A percentile compares a stretch with the other conserved stretches of the same genome.
phyloP scores from a whole-genome alignment of 1,284 basidiomycete species.

The Cutaneotrichosporon mucoides region DNA sequence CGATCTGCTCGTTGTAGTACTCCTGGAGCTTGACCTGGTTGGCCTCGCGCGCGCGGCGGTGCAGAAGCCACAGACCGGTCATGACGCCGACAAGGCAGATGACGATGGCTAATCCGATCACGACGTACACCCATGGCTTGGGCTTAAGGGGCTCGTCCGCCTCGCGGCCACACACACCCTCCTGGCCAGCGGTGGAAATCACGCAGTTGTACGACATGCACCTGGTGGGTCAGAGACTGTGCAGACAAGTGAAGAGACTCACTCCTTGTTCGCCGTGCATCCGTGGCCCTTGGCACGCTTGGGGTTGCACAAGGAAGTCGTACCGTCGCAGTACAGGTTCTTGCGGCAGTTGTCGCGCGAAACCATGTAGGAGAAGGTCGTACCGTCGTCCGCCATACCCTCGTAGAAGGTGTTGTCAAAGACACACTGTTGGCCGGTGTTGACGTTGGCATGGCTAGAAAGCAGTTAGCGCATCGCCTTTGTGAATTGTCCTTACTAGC shows the following conservation, averaged over 20 bases:
- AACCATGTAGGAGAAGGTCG: conserved; percentile 68
- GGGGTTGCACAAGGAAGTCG: conserved; percentile 56
- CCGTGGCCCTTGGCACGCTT: conserved; percentile 57
- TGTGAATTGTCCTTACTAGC: conserved; percentile 59
- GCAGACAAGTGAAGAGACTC: no score
- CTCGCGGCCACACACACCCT: conserved; percentile 59
- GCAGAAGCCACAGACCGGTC: conserved; percentile 63
- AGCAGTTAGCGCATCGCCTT: conserved; percentile 5
- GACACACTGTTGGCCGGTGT: conserved; percentile 60
- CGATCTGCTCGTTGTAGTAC: conserved; percentile 70
- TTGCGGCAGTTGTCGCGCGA: conserved; percentile 60
- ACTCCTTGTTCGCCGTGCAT: conserved; percentile 76
- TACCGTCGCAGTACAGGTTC: conserved; percentile 70
- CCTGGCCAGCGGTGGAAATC: conserved; percentile 44
- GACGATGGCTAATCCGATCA: conserved; percentile 69
- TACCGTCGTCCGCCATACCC: conserved; percentile 53
- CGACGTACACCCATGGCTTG: conserved; percentile 63
- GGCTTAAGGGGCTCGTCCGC: conserved; percentile 64
- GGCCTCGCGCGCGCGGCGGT: conserved; percentile 63
- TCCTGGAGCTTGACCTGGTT: conserved; percentile 75
- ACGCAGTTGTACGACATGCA: conserved; percentile 72
- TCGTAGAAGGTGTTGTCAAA: conserved; percentile 75
- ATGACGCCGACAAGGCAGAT: conserved; percentile 71
- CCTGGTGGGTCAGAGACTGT: no score
- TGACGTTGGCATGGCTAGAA: conserved; percentile 67